Evolutionary conservation across 2,329 filamentous ascomycete species (phyloP).

Genomic region (Trichoderma sp.): DNA sequence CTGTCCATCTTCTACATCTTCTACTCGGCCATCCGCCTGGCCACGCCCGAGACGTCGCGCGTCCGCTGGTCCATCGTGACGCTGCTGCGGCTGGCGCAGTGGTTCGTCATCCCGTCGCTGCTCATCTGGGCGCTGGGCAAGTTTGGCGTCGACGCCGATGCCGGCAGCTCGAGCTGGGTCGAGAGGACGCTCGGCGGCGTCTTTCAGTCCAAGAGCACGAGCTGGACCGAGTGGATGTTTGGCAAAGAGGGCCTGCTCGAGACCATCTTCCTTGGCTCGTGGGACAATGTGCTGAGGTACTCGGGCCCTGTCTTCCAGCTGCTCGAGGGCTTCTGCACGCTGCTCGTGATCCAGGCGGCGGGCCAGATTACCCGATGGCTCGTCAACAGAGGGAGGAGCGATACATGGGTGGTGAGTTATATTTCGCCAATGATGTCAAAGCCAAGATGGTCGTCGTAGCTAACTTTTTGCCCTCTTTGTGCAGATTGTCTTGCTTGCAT

Average conservation of each 20-base stretch:
- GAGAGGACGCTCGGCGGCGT: slow-evolving; percentile 74
- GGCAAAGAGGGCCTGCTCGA: slow-evolving; percentile 83
- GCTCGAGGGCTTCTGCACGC: slow-evolving; percentile 91
- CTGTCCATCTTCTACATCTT: slow-evolving; percentile 89
- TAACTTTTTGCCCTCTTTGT: slow-evolving; percentile 36
- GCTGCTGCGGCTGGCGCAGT: slow-evolving; percentile 75
- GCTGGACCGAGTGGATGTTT: slow-evolving; percentile 81
- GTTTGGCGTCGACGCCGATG: slow-evolving; percentile 91
- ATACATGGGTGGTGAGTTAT: slow-evolving; percentile 87
- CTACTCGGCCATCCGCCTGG: slow-evolving; percentile 77
- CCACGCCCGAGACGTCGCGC: slow-evolving; percentile 76
- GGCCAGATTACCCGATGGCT: slow-evolving; percentile 95
- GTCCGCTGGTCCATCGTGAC: slow-evolving; percentile 71
- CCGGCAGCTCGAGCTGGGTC: slow-evolving; percentile 76
- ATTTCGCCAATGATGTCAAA: background rate
- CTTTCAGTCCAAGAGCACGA: slow-evolving; percentile 62
- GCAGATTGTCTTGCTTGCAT: slow-evolving; percentile 82
- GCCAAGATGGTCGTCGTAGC: slow-evolving; percentile 26
- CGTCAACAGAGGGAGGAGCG: slow-evolving; percentile 88
- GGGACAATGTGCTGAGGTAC: slow-evolving; percentile 87
- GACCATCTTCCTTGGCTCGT: slow-evolving; percentile 75
- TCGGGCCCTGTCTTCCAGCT: slow-evolving; percentile 94
- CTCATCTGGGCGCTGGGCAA: slow-evolving; percentile 95
- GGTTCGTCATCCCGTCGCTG: slow-evolving; percentile 79
- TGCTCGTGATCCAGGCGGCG: slow-evolving; percentile 91